phyloP scores from a whole-genome alignment of 768 basidiomycete species.

The Boletus pseudo-olivaceus region DNA sequence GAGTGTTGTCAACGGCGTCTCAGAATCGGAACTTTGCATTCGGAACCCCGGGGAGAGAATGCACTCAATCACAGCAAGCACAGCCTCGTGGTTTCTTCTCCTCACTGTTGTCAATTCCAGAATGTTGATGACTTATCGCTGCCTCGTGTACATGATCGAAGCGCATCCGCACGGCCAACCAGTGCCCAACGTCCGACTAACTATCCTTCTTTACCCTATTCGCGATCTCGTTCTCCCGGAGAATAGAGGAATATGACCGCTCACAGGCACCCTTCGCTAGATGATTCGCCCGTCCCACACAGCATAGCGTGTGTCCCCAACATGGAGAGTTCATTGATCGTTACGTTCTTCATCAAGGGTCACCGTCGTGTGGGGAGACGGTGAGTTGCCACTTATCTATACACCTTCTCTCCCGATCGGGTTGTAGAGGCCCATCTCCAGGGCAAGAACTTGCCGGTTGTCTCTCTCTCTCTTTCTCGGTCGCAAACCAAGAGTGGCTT shows the following conservation, averaged over 20 bases:
- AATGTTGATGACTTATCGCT: constrained; percentile 3
- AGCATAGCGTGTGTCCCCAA: constrained; percentile 6
- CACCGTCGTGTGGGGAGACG: constrained; percentile 8
- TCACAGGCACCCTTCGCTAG: constrained; percentile 21
- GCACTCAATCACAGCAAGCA: constrained; percentile 3
- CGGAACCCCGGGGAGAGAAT: neutral
- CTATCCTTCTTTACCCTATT: constrained; percentile 3
- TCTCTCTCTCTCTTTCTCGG: neutral
- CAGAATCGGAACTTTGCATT: neutral
- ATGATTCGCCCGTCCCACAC: constrained; percentile 19
- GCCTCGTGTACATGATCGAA: constrained; percentile 16
- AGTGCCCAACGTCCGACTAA: neutral
- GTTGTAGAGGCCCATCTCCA: neutral
- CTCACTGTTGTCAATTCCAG: constrained; percentile 1
- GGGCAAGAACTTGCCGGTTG: neutral
- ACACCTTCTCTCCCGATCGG: neutral
- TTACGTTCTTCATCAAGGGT: constrained; percentile 4
- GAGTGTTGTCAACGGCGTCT: neutral
- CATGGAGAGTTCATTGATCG: constrained; percentile 8
- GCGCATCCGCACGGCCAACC: neutral
- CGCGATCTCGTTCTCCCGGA: constrained; percentile 2
- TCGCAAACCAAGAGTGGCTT: neutral
- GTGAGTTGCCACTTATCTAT: neutral
- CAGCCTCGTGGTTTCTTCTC: constrained; percentile 2
- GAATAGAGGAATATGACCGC: constrained; percentile 7